These are phyloP conservation scores for Aethionema arabicum DNA, from an alignment of 345 rosid species.

Conservation along the genomic window DNA sequence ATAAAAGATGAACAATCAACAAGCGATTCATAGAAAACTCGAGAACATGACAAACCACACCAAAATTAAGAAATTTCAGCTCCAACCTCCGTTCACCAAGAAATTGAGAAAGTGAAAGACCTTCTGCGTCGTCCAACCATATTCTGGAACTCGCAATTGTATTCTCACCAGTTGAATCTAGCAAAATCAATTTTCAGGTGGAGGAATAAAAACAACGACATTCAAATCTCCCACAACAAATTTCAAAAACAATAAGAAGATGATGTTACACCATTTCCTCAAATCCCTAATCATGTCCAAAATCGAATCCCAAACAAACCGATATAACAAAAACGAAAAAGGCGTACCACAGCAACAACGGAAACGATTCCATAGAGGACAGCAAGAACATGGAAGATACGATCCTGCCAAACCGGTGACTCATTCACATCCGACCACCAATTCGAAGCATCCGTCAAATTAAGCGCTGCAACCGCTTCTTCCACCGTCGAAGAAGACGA, in stretches of 20 bases:
- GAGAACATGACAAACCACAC: not conserved
- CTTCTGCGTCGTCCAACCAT: constrained; percentile 96
- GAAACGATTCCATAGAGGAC: constrained; percentile 69
- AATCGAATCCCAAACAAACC: not conserved
- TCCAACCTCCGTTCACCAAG: constrained; percentile 86
- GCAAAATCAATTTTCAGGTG: constrained; percentile 1
- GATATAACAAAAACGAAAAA: not conserved
- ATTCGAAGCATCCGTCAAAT: constrained; percentile 49
- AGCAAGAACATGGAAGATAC: constrained; percentile 70
- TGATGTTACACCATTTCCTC: constrained; percentile 5
- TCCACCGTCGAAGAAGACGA: constrained; percentile 33
- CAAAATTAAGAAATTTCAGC: not conserved
- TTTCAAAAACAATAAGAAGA: not conserved
- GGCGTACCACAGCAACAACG: constrained; percentile 60
- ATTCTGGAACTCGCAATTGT: constrained; percentile 88
- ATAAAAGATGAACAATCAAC: constrained; percentile 7
- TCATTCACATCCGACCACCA: constrained; percentile 76
- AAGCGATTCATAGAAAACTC: constrained; percentile 1
- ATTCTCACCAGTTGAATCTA: constrained; percentile 87
- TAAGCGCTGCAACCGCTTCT: constrained; percentile 39
- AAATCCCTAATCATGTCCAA: constrained; percentile 14
- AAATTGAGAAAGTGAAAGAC: constrained; percentile 93
- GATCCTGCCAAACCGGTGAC: constrained; percentile 81
- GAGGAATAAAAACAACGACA: not conserved
- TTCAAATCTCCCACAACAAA: not conserved